Percentiles rank a stretch among this genome's conserved stretches.
Conservation (phyloP, 345 rosid genomes). For the Gynandropsis gynandra region DNA sequence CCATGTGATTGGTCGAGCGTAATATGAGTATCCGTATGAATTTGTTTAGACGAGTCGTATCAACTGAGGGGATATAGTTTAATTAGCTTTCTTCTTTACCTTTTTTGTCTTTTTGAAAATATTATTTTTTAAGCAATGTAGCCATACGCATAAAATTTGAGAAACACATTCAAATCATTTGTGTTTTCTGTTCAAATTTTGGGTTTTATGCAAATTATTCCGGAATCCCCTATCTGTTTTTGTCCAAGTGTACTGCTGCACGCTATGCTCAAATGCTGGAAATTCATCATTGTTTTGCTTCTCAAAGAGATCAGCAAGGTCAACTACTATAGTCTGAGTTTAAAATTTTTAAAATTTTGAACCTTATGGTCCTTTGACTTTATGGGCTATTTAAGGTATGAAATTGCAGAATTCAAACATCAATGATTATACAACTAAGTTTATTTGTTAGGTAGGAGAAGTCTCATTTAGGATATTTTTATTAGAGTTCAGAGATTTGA, state of each 20-base stretch:
- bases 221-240: not conserved
- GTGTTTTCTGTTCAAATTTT: not conserved
- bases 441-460: too few relatives aligned
- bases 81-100: too few relatives aligned
- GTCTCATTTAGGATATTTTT: too few relatives aligned
- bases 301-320: not conserved
- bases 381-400: not conserved
- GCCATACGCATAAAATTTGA: not conserved
- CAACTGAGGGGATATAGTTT: too few relatives aligned
- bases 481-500: too few relatives aligned
- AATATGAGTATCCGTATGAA: too few relatives aligned
- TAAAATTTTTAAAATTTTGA: not conserved
- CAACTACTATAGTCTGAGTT: not conserved
- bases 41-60: too few relatives aligned
- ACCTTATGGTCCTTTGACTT: constrained; percentile 10
- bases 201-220: not conserved
- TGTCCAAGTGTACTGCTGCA: not conserved
- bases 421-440: too few relatives aligned
- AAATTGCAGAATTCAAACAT: not conserved
- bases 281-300: not conserved
- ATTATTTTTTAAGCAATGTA: not conserved
- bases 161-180: not conserved
- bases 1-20: not conserved
- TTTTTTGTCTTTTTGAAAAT: too few relatives aligned
- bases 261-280: not conserved